phyloP scores from a whole-genome alignment of 2,329 filamentous ascomycete genomes.

The Daldinia sp. region DNA sequence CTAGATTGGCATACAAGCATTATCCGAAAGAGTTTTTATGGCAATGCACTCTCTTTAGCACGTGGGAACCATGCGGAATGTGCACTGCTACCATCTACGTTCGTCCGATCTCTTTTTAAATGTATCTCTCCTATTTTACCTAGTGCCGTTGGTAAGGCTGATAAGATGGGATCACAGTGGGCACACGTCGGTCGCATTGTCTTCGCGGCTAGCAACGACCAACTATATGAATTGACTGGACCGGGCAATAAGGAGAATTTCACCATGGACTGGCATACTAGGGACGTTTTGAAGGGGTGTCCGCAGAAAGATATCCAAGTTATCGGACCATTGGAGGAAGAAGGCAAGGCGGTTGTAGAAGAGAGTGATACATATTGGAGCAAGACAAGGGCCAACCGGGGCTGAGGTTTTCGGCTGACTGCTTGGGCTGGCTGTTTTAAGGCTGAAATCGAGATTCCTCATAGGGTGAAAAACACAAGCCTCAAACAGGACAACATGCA shows the following conservation, averaged over 20 bases:
- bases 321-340: constrained; percentile 60
- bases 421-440: background rate
- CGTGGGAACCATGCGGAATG: constrained; percentile 69
- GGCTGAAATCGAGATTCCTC: constrained; percentile 4
- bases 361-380: constrained; percentile 62
- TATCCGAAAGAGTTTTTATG: constrained; percentile 62
- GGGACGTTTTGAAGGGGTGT: constrained; percentile 59
- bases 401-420: background rate
- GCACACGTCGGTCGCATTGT: constrained; percentile 65
- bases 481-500: background rate
- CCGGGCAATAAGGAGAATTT: constrained; percentile 64
- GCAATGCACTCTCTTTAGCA: constrained; percentile 63
- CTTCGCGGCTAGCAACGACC: constrained; percentile 63
- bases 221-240: constrained; percentile 59
- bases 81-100: constrained; percentile 54
- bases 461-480: background rate
- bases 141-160: constrained; percentile 48
- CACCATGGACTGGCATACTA: constrained; percentile 63
- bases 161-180: constrained; percentile 55
- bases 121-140: background rate
- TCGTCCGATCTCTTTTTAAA: constrained; percentile 11
- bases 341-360: constrained; percentile 59
- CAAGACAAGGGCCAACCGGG: constrained; percentile 44
- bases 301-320: constrained; percentile 63
- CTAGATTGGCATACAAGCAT: constrained; percentile 61